Evolutionary conservation across 768 basidiomycete species (phyloP).

Genomic region (Xanthoconium purpureum): DNA sequence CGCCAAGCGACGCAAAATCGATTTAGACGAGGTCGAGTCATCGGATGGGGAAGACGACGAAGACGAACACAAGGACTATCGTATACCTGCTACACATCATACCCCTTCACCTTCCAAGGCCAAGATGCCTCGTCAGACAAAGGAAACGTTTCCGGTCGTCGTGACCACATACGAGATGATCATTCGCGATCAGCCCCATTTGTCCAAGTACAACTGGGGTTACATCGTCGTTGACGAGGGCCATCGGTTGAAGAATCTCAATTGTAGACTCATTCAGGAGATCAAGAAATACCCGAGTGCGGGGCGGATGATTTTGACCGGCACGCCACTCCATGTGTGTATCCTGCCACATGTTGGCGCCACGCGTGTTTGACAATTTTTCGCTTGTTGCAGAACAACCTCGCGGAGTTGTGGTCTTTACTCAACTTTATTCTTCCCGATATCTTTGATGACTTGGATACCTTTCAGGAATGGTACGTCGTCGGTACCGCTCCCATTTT

Average conservation of each 20-base stretch:
- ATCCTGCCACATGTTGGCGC: not conserved
- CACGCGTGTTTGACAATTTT: not conserved
- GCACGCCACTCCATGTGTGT: conserved; percentile 90
- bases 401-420: conserved; percentile 91
- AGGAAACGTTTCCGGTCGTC: conserved; percentile 66
- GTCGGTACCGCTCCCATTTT: not conserved
- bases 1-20: conserved; percentile 23
- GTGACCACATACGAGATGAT: conserved; percentile 93
- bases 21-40: not conserved
- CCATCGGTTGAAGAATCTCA: conserved; percentile 91
- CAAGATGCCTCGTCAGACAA: conserved; percentile 18
- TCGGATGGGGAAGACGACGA: conserved; percentile 17
- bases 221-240: conserved; percentile 98
- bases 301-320: conserved; percentile 90
- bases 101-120: conserved; percentile 7
- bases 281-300: conserved; percentile 84
- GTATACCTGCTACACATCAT: conserved; percentile 21
- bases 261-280: conserved; percentile 86
- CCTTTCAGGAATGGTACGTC: conserved; percentile 84
- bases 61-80: conserved; percentile 9
- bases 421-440: conserved; percentile 96
- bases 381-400: conserved; percentile 73
- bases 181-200: conserved; percentile 72
- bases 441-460: conserved; percentile 84
- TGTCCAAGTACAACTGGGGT: conserved; percentile 70